Percentiles rank a stretch among this genome's conserved stretches.
Conservation (phyloP, 2,329 filamentous ascomycete species). For the Microascus cirrosus region DNA sequence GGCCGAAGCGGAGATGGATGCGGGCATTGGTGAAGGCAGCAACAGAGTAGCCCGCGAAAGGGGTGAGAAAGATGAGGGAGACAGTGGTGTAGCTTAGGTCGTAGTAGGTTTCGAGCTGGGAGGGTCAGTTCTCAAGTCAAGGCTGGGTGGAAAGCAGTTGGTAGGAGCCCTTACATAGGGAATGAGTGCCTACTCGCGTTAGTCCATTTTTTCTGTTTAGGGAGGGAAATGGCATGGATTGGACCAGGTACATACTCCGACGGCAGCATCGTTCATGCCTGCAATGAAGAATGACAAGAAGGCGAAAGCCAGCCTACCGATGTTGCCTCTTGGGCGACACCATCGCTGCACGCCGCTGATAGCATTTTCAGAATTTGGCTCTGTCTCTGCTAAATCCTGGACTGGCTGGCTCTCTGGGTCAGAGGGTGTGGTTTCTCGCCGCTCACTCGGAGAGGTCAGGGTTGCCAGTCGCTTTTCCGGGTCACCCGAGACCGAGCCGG, state of each 20-base stretch:
- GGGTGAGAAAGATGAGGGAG: slow-evolving; percentile 53
- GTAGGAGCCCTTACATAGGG: slow-evolving; percentile 20
- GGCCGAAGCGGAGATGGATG: slow-evolving; percentile 50
- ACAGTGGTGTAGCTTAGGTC: slow-evolving; percentile 46
- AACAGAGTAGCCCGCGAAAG: slow-evolving; percentile 50
- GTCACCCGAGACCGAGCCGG: no score
- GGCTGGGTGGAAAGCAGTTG: neutral
- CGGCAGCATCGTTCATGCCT: slow-evolving; percentile 52
- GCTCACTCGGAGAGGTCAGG: no score
- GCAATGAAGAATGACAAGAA: slow-evolving; percentile 50
- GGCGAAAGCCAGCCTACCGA: slow-evolving; percentile 23
- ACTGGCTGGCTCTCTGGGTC: no score
- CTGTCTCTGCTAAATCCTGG: no score
- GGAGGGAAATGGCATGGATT: no score
- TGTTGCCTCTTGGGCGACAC: slow-evolving; percentile 22
- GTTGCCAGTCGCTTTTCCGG: no score
- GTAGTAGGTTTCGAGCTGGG: slow-evolving; percentile 51
- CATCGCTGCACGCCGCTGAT: slow-evolving; percentile 15
- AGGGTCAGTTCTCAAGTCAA: neutral
- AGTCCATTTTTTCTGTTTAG: slow-evolving; percentile 4
- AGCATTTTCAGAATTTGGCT: no score
- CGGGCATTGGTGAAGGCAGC: slow-evolving; percentile 50
- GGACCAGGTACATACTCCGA: slow-evolving; percentile 32
- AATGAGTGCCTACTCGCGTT: slow-evolving; percentile 24
- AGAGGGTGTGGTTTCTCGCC: no score